A percentile compares a stretch with the other conserved stretches of the same genome.
Evolutionary conservation across 2,329 filamentous ascomycete genomes (phyloP).

Genomic region (Claviceps maximensis): DNA sequence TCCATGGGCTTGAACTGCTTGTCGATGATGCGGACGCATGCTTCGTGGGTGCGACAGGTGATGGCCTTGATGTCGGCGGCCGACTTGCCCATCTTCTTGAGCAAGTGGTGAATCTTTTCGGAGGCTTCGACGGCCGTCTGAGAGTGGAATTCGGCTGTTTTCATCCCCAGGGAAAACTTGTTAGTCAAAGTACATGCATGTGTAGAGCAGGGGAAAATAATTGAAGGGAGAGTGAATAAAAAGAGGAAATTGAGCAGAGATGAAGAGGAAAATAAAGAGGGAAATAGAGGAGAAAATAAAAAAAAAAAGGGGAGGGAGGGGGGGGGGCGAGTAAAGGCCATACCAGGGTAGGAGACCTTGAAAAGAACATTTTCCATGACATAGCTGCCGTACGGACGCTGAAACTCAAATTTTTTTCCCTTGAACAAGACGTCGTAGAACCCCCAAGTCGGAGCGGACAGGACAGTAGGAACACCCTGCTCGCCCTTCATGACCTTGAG

Average conservation of each 20-base stretch:
- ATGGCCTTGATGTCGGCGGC: conserved; percentile 88
- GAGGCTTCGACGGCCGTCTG: conserved; percentile 96
- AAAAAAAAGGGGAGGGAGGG: not conserved
- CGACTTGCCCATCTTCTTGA: conserved; percentile 75
- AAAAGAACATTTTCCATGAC: conserved; percentile 99
- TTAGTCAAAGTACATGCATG: too few species aligned
- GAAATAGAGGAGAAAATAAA: not conserved
- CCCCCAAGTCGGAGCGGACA: conserved; percentile 87
- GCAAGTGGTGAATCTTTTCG: conserved; percentile 71
- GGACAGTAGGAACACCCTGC: conserved; percentile 78
- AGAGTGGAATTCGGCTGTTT: conserved; percentile 81
- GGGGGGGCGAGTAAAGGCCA: conserved; percentile 19
- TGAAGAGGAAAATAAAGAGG: not conserved
- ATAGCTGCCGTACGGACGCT: conserved; percentile 92
- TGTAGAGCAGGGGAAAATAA: too few species aligned
- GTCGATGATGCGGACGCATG: conserved; percentile 97
- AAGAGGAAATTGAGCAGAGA: too few species aligned
- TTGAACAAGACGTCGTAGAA: conserved; percentile 99
- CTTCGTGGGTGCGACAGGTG: conserved; percentile 93
- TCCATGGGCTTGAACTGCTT: conserved; percentile 99
- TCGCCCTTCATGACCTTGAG: conserved; percentile 89
- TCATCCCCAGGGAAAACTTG: not conserved
- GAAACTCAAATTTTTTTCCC: conserved; percentile 91
- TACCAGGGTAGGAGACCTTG: conserved; percentile 97
- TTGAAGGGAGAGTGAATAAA: too few species aligned